Evolutionary conservation across 345 rosid genomes (phyloP).

Genomic region (Citrus glauca): DNA sequence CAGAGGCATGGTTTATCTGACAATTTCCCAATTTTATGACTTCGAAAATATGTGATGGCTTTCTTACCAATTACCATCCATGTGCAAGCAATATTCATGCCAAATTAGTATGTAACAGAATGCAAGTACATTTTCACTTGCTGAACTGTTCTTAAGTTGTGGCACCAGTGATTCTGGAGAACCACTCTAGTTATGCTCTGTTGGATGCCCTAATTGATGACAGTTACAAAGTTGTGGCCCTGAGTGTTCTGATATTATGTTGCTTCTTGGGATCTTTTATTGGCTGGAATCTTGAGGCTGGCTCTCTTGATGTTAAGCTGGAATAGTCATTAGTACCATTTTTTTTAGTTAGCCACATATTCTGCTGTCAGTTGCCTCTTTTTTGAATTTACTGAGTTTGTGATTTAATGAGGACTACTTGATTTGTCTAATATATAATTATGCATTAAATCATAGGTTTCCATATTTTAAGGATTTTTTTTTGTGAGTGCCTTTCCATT

Average conservation of each 20-base stretch:
- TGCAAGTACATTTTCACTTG: background rate
- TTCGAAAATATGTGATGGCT: background rate
- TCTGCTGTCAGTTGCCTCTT: background rate
- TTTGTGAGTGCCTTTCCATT: background rate
- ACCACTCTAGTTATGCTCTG: background rate
- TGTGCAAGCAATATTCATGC: background rate
- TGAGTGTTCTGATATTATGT: background rate
- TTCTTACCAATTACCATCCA: background rate
- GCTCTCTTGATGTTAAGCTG: background rate
- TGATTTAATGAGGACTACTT: background rate
- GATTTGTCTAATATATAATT: background rate
- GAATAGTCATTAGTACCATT: background rate
- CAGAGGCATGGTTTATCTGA: background rate
- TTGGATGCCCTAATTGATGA: background rate
- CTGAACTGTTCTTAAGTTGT: background rate
- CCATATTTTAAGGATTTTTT: background rate
- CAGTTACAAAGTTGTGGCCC: background rate
- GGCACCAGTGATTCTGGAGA: too few relatives aligned
- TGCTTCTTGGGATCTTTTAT: background rate
- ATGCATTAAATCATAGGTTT: background rate
- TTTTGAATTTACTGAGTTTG: background rate
- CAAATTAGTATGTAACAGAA: background rate
- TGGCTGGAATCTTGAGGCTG: background rate
- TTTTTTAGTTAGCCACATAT: background rate
- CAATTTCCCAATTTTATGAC: background rate